A percentile compares a stretch with the other conserved stretches of the same genome.
These are phyloP conservation scores for Penicillium dipodomyicola DNA, from an alignment of 495 filamentous ascomycete genomes.

Conservation along the genomic window DNA sequence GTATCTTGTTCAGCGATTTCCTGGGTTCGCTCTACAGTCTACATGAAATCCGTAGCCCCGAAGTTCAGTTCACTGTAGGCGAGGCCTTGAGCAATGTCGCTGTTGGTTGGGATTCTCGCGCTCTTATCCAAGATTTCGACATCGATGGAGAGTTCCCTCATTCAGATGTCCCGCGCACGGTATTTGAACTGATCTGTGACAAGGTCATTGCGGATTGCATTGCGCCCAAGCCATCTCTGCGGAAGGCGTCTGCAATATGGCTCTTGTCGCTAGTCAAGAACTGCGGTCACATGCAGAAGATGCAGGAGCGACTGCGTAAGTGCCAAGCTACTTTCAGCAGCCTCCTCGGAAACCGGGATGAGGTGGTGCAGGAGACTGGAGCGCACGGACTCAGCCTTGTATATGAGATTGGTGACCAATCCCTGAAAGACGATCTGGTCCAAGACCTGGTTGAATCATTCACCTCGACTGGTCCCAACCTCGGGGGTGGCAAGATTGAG, in stretches of 20 bases:
- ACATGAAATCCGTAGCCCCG: conserved; percentile 78
- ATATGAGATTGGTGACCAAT: conserved; percentile 83
- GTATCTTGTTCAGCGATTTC: conserved; percentile 40
- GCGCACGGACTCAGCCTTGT: conserved; percentile 85
- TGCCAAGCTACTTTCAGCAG: conserved; percentile 86
- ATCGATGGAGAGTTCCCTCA: conserved; percentile 50
- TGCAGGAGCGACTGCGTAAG: conserved; percentile 68
- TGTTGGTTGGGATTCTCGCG: conserved; percentile 73
- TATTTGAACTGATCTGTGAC: conserved; percentile 57
- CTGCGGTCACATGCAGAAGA: conserved; percentile 69
- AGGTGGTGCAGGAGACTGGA: conserved; percentile 92
- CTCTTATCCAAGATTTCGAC: conserved; percentile 58
- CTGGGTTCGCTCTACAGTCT: conserved; percentile 65
- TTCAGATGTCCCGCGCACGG: conserved; percentile 43
- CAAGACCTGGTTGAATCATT: conserved; percentile 85
- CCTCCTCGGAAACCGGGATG: conserved; percentile 83
- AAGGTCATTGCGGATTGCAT: conserved; percentile 71
- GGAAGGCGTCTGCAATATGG: conserved; percentile 91
- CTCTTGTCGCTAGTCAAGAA: conserved; percentile 89
- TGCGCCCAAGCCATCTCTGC: conserved; percentile 77
- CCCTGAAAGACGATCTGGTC: conserved; percentile 76
- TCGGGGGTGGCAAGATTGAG: conserved; percentile 71
- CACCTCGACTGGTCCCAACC: conserved; percentile 67
- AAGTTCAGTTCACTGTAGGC: conserved; percentile 84
- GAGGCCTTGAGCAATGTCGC: conserved; percentile 77